Base-by-base conservation (phyloP, 345 rosid genomes). In the Arabis hirsuta region DNA sequence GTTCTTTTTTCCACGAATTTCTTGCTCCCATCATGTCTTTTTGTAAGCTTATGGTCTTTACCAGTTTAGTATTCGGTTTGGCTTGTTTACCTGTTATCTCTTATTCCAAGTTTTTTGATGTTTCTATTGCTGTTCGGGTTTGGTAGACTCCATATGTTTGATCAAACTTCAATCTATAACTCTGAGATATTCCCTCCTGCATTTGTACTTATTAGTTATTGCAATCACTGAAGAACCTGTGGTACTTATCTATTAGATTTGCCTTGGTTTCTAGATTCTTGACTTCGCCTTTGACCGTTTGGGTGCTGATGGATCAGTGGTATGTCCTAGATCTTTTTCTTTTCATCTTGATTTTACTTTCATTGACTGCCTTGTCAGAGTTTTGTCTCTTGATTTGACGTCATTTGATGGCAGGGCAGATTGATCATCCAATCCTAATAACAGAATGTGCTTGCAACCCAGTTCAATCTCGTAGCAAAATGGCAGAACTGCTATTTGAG, bases 401-500 rank as follows among this genome's bases (percentile, higher is more conserved):
- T 78, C 69, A 44, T 82, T 86, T 79, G 86, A 81, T 82, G 87
- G 70, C 84, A 80, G 80, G 74, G 65, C 98, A 95, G 97, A 91
- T 90, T 70, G 85, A 95, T 83, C 99, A 91, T 80, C 96, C 99
- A 67, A 73, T 91, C 79, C 83, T 95, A 69, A 86, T 95, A 71
- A 95, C 96, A 64, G 96, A 95, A 86, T 95, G 93, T 62, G 89
- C 84, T 11, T 87, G 96, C 87, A 89, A 95, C 82, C 97, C 97
- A 14, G 87, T 90, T 80, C 84, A 91, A 10, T 95, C 96, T 51
- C 96, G 99, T 44, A 81, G 96, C 81, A 95, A 88, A 88, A 95
- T 95, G 97, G 96, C 97, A 47, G 97, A 95, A 82, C 92, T 95
- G 65, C 93, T 95, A 46, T 95, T 89, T 78, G 93, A 91, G 74